Conservation (phyloP, 768 basidiomycete genomes). For the Amyloporia xantha region DNA sequence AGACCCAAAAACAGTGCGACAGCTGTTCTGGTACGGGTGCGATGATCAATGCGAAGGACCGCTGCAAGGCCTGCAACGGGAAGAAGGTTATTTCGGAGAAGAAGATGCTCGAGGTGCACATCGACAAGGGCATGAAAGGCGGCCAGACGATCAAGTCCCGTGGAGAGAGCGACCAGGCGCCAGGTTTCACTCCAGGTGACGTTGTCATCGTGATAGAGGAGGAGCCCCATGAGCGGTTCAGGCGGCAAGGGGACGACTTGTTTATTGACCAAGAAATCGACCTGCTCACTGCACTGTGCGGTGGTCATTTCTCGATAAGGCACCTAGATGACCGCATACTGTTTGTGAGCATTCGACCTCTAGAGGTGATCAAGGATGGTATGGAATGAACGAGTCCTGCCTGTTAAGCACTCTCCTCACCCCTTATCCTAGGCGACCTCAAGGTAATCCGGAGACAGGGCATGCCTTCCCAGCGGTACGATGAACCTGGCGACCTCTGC, state of each 20-base stretch:
- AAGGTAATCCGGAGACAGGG: slow-evolving; percentile 93
- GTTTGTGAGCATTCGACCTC: slow-evolving; percentile 75
- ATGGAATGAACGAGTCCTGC: slow-evolving; percentile 24
- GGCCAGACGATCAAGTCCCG: slow-evolving; percentile 85
- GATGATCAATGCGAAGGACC: slow-evolving; percentile 88
- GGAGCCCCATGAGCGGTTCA: slow-evolving; percentile 85
- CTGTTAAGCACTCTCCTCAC: slow-evolving; percentile 2
- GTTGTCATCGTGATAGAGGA: slow-evolving; percentile 93
- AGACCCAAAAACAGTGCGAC: slow-evolving; percentile 91
- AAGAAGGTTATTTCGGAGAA: slow-evolving; percentile 94
- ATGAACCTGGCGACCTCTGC: slow-evolving; percentile 91
- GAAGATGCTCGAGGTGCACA: slow-evolving; percentile 95
- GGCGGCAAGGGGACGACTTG: slow-evolving; percentile 83
- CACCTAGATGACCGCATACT: slow-evolving; percentile 93
- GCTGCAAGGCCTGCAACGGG: slow-evolving; percentile 88
- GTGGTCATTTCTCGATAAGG: slow-evolving; percentile 83
- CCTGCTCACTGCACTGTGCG: slow-evolving; percentile 86
- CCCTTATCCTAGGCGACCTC: slow-evolving; percentile 55
- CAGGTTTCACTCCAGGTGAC: slow-evolving; percentile 85
- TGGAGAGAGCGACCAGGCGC: slow-evolving; percentile 91
- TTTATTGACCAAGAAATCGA: slow-evolving; percentile 86
- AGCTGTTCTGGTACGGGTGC: slow-evolving; percentile 95
- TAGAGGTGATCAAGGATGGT: slow-evolving; percentile 94
- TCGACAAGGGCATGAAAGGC: slow-evolving; percentile 97
- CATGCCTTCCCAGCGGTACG: slow-evolving; percentile 98